Conservation (phyloP, 2,329 filamentous ascomycete species). For the Talaromyces sp. region DNA sequence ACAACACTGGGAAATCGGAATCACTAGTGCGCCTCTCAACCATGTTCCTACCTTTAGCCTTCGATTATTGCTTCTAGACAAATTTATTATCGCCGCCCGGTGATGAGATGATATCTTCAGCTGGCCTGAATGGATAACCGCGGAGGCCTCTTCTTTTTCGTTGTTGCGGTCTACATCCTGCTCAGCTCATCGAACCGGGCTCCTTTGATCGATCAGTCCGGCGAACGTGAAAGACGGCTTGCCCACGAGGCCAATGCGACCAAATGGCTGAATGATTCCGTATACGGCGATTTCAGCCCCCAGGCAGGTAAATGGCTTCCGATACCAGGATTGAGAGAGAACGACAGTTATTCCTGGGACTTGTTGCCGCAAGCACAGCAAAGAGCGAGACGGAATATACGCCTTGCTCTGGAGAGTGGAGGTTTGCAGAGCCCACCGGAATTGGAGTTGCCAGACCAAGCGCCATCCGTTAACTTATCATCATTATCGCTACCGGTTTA, state of each 20-base stretch:
- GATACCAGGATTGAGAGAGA: conserved; percentile 68
- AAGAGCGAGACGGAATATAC: conserved; percentile 56
- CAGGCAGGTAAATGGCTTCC: conserved; percentile 54
- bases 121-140: conserved; percentile 42
- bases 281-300: conserved; percentile 50
- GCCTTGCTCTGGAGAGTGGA: conserved; percentile 27
- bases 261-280: conserved; percentile 45
- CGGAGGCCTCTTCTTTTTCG: conserved; percentile 46
- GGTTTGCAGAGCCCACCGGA: conserved; percentile 28
- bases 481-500: conserved; percentile 55
- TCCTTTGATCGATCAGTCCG: conserved; percentile 36
- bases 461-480: conserved; percentile 32
- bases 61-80: neutral
- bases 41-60: neutral
- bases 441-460: conserved; percentile 23
- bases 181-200: conserved; percentile 45
- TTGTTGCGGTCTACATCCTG: conserved; percentile 51
- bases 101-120: conserved; percentile 10
- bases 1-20: neutral
- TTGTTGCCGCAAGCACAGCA: conserved; percentile 62
- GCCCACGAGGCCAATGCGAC: conserved; percentile 49
- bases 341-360: conserved; percentile 74
- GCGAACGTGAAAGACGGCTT: conserved; percentile 46
- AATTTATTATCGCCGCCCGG: neutral
- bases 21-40: neutral